These are phyloP conservation scores for Luffa acutangula DNA, from an alignment of 306 rosid genomes.

Conservation along the genomic window DNA sequence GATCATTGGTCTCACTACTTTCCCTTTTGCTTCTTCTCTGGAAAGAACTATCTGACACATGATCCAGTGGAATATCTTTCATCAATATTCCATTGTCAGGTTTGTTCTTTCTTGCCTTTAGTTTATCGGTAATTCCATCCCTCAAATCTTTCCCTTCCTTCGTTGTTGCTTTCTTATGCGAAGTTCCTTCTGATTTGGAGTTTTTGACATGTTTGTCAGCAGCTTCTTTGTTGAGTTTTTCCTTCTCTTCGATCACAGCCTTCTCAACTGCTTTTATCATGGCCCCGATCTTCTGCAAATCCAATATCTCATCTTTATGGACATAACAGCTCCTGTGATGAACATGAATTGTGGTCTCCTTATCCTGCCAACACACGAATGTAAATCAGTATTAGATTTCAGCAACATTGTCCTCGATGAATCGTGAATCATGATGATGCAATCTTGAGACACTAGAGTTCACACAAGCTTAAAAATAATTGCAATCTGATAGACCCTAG, in stretches of 20 bases:
- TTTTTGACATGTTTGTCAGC: slow-evolving; percentile 15
- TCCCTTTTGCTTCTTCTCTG: slow-evolving; percentile 43
- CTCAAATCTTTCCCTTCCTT: slow-evolving; percentile 25
- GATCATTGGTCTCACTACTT: slow-evolving; percentile 51
- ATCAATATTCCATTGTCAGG: slow-evolving; percentile 43
- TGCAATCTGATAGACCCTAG: background rate
- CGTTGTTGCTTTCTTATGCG: slow-evolving; percentile 10
- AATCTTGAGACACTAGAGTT: background rate
- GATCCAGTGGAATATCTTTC: slow-evolving; percentile 95
- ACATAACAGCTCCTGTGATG: slow-evolving; percentile 25
- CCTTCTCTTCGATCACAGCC: slow-evolving; percentile 18
- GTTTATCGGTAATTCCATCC: slow-evolving; percentile 15
- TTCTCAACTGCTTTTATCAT: slow-evolving; percentile 47
- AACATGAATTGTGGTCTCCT: slow-evolving; percentile 19
- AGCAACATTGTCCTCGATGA: background rate
- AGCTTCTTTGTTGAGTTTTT: slow-evolving; percentile 14
- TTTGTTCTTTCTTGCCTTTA: slow-evolving; percentile 29
- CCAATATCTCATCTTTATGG: slow-evolving; percentile 40
- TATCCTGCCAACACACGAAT: slow-evolving; percentile 36
- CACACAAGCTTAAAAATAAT: background rate
- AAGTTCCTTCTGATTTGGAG: slow-evolving; percentile 11
- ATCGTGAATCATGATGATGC: background rate
- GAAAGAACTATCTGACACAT: slow-evolving; percentile 43
- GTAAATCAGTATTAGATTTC: slow-evolving; percentile 15
- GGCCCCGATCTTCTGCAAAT: slow-evolving; percentile 50